Conservation (phyloP, 495 filamentous ascomycete genomes). For the Aspergillus coremiiformis region DNA sequence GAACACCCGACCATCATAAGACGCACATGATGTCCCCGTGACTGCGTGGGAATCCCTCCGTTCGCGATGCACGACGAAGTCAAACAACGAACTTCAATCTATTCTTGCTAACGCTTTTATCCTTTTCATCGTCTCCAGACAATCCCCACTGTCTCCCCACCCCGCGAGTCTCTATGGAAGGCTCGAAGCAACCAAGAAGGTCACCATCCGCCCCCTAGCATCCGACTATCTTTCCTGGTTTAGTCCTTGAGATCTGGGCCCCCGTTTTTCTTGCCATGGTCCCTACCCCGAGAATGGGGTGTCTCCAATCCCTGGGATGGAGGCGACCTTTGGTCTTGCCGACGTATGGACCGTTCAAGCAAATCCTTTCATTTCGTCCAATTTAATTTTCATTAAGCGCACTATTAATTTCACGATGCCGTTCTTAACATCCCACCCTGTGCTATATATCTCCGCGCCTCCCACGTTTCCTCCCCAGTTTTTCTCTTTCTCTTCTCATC, state of each 20-base stretch:
- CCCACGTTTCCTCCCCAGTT: not conserved
- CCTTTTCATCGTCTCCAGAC: not conserved
- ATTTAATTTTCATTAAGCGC: not conserved
- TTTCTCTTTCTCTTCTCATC: not conserved
- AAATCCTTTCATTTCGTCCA: conserved; percentile 5
- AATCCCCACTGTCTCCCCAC: conserved; percentile 8
- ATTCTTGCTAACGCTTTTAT: not conserved
- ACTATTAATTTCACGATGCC: not conserved
- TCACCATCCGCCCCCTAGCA: conserved; percentile 2
- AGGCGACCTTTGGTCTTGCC: conserved; percentile 14
- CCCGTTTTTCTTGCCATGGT: conserved; percentile 29
- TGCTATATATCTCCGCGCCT: conserved; percentile 2
- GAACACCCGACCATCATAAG: not conserved
- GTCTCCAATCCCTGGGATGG: conserved; percentile 17
- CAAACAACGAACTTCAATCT: not conserved
- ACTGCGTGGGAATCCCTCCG: not conserved
- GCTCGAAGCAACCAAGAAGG: conserved; percentile 13
- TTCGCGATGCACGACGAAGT: not conserved
- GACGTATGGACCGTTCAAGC: conserved; percentile 9
- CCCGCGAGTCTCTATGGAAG: conserved; percentile 3
- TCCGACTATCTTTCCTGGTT: conserved; percentile 7
- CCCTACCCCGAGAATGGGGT: conserved; percentile 22
- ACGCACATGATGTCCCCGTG: not conserved
- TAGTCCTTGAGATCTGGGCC: conserved; percentile 30
- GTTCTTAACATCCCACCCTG: not conserved